These are phyloP conservation scores for Sorghum bicolor DNA, from an alignment of 176 grass and related monocot species.

Conservation along the genomic window DNA sequence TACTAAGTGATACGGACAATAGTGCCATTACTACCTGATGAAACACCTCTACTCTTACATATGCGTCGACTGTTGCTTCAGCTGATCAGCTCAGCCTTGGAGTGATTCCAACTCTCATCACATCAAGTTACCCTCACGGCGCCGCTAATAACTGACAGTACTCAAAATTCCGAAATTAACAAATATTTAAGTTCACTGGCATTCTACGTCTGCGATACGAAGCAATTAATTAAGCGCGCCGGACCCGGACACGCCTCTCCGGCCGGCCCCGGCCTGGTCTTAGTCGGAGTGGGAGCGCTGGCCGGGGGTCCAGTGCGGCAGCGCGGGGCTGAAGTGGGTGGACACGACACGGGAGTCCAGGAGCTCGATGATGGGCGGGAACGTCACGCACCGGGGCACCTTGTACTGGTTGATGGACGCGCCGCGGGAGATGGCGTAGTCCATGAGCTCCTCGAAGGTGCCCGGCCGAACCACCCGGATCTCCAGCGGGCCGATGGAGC, in stretches of 20 bases:
- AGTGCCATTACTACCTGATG: not conserved
- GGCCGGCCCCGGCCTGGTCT: not conserved
- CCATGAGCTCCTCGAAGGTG: constrained; percentile 96
- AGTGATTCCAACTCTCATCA: not conserved
- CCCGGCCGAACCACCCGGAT: constrained; percentile 72
- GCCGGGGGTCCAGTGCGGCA: constrained; percentile 67
- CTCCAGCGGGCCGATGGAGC: constrained; percentile 87
- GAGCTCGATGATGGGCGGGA: constrained; percentile 87
- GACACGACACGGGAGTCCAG: constrained; percentile 91
- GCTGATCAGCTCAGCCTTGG: not conserved
- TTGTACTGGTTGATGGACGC: constrained; percentile 98
- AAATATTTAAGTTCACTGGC: constrained; percentile 3
- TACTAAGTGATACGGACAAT: not conserved
- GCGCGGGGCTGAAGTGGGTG: constrained; percentile 71
- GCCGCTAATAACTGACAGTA: constrained; percentile 38
- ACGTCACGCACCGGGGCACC: constrained; percentile 79
- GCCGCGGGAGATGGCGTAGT: constrained; percentile 86
- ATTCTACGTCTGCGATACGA: constrained; percentile 12
- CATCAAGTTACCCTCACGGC: constrained; percentile 19
- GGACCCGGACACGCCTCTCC: not conserved
- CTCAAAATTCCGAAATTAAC: constrained; percentile 35
- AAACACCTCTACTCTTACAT: not conserved
- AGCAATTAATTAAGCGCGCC: not conserved
- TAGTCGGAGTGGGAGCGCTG: constrained; percentile 40
- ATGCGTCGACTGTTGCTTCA: constrained; percentile 34